A percentile compares a stretch with the other conserved stretches of the same genome.
Conservation (phyloP, 129 eudicot genomes). For the Pittosporum tobira region DNA sequence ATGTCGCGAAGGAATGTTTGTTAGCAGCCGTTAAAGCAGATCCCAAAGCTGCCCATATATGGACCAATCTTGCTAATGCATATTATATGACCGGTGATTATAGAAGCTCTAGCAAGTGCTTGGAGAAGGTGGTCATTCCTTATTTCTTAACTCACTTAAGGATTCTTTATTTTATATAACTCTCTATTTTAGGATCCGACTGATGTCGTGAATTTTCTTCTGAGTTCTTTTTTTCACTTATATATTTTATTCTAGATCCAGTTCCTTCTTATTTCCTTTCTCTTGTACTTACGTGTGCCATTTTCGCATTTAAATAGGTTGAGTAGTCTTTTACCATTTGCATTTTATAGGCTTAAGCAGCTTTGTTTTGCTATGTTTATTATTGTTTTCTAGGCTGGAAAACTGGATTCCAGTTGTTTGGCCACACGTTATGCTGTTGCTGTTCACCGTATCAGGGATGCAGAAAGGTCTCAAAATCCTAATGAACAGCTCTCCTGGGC, state of each 20-base stretch:
- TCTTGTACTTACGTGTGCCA: not conserved
- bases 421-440: conserved; percentile 90
- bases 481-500: conserved; percentile 96
- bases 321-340: not conserved
- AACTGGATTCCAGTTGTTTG: conserved; percentile 90
- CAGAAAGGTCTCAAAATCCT: conserved; percentile 91
- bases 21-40: conserved; percentile 79
- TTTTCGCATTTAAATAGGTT: not conserved
- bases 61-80: conserved; percentile 92
- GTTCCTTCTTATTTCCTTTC: not conserved
- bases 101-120: conserved; percentile 72
- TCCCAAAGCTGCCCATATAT: conserved; percentile 74
- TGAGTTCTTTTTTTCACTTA: too few species aligned
- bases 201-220: not conserved
- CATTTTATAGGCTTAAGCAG: conserved; percentile 3
- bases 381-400: conserved; percentile 60
- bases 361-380: not conserved
- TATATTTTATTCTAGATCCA: too few species aligned
- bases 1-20: conserved; percentile 81
- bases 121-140: conserved; percentile 61
- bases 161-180: not conserved
- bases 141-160: conserved; percentile 5
- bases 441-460: conserved; percentile 82
- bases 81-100: conserved; percentile 72
- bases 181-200: not conserved